These are phyloP conservation scores for Beverwykella pulmonaria DNA, from an alignment of 495 filamentous ascomycete genomes.

Conservation along the genomic window DNA sequence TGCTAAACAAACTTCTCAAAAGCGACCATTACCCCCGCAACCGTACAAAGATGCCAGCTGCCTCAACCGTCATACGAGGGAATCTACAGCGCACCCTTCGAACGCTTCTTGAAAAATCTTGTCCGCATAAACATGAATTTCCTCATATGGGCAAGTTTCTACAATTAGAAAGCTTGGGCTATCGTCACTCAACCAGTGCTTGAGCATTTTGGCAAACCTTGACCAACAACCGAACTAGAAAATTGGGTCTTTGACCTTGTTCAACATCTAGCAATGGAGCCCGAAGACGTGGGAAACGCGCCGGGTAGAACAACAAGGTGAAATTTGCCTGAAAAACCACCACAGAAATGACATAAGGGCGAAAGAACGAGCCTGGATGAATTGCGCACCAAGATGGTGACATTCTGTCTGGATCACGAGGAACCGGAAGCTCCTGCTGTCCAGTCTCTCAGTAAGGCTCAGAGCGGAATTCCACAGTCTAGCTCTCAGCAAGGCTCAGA, in stretches of 20 bases:
- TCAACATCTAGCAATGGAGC: slow-evolving; percentile 8
- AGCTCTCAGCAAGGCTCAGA: neutral
- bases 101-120: neutral
- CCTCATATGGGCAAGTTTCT: slow-evolving; percentile 16
- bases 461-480: neutral
- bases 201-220: slow-evolving; percentile 31
- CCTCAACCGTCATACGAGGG: neutral
- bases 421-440: neutral
- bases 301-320: slow-evolving; percentile 7
- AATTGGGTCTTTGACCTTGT: slow-evolving; percentile 33
- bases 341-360: slow-evolving; percentile 1
- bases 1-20: neutral
- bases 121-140: slow-evolving; percentile 18
- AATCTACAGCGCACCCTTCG: neutral
- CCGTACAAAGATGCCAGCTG: slow-evolving; percentile 8
- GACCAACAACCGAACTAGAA: slow-evolving; percentile 18
- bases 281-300: slow-evolving; percentile 31
- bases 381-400: slow-evolving; percentile 7
- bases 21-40: neutral
- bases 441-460: neutral
- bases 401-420: neutral
- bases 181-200: no score
- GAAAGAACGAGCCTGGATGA: slow-evolving; percentile 6
- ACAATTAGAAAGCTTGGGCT: neutral
- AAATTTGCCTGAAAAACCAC: slow-evolving; percentile 4